Conservation (phyloP, 306 rosid species). For the Glycine tomentella region DNA sequence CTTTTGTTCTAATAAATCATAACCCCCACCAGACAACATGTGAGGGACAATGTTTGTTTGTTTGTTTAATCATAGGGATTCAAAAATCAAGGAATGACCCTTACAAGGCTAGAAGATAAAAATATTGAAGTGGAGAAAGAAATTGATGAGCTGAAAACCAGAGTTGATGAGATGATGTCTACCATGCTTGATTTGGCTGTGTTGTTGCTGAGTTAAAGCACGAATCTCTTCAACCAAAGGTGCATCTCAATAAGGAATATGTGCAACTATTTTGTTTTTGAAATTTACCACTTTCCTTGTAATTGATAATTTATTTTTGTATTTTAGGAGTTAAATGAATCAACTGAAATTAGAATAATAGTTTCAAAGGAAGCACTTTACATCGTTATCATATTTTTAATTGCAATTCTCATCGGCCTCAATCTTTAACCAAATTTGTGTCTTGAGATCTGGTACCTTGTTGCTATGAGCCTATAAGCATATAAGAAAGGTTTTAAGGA, state of each 20-base stretch:
- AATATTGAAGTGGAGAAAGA: constrained; percentile 5
- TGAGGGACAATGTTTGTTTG: neutral
- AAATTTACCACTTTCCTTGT: neutral
- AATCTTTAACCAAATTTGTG: neutral
- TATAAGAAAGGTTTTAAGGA: neutral
- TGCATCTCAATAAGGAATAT: neutral
- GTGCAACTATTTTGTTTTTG: neutral
- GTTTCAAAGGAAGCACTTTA: neutral
- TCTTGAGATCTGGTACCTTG: neutral
- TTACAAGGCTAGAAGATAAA: neutral
- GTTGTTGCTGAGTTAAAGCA: constrained; percentile 12
- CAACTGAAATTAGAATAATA: neutral
- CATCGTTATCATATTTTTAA: constrained; percentile 2
- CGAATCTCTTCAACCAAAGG: neutral
- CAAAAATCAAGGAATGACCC: constrained; percentile 11
- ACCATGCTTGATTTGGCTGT: constrained; percentile 13
- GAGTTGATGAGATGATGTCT: constrained; percentile 10
- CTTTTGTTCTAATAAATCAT: no score
- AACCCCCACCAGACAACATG: no score
- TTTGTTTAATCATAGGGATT: neutral
- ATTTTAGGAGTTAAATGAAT: constrained; percentile 1
- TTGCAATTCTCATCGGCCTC: neutral
- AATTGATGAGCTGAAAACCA: neutral
- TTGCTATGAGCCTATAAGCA: no score
- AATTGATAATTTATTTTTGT: neutral